Evolutionary conservation across 495 filamentous ascomycete genomes (phyloP).

Genomic region (Penicillium mononematosum): DNA sequence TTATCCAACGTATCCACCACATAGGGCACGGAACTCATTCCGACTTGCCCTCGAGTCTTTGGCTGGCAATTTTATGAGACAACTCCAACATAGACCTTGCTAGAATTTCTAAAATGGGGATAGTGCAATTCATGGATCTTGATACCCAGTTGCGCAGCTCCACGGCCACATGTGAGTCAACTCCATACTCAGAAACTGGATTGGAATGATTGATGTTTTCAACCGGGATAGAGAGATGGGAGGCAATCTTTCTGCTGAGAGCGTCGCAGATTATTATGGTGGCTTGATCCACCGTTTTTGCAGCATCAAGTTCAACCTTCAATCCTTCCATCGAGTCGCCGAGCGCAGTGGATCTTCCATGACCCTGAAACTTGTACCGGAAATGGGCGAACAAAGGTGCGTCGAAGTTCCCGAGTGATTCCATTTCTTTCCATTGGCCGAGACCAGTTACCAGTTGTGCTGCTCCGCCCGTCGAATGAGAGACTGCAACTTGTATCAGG

Average conservation of each 20-base stretch:
- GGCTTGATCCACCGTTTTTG: constrained; percentile 30
- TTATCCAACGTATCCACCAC: neutral
- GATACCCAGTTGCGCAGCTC: constrained; percentile 47
- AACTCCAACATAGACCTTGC: constrained; percentile 26
- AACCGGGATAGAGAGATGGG: constrained; percentile 29
- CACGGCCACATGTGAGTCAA: constrained; percentile 49
- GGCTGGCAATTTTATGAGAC: constrained; percentile 20
- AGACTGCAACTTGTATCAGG: constrained; percentile 24
- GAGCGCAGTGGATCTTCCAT: neutral
- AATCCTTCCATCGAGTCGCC: constrained; percentile 18
- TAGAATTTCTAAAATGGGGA: constrained; percentile 31
- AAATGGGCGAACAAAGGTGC: constrained; percentile 29
- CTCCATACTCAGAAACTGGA: constrained; percentile 35
- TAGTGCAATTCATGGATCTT: constrained; percentile 17
- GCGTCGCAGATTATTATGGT: constrained; percentile 22
- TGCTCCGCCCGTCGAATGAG: neutral
- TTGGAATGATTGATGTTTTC: constrained; percentile 39
- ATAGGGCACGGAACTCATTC: neutral
- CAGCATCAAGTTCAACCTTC: constrained; percentile 18
- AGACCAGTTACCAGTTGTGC: constrained; percentile 31
- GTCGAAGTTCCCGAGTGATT: constrained; percentile 28
- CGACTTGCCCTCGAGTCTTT: neutral
- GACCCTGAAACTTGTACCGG: constrained; percentile 13
- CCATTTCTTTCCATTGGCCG: constrained; percentile 25
- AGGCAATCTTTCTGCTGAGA: constrained; percentile 27